Base-by-base conservation (phyloP, 1,284 basidiomycete genomes). In the Schizopora paradoxa region DNA sequence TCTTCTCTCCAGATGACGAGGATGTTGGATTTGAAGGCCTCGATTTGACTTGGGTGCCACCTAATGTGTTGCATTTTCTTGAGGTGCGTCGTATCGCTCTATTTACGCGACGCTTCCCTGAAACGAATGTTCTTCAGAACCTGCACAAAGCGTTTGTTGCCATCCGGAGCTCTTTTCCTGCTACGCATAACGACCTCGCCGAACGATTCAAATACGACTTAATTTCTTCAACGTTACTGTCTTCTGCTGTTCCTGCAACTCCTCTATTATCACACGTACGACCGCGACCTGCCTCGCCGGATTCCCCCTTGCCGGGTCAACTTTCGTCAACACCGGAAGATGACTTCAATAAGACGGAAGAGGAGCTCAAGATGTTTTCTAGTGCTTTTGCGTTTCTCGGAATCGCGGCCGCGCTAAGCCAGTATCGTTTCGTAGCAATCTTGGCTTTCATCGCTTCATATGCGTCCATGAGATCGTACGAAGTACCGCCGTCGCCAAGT, bases 171-270 rank as follows among this genome's bases (percentile, higher is more conserved):
- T 22, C 46, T 35, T 48, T 34, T 40, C 51, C 52, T n/a, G 49
- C 61, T 8, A 50, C 59, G 18, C 56, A 58, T 41, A 60, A 54
- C 39, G 57, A 61, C 32, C 85, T 88, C 54, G 75, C 79, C 11
- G 86, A 90, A 62, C 79, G 76, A 38, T 89, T 90, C 74, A 88
- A 88, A 62, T 89, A 89, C 70, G 77, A 77, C 49, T 75, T 90
- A n/a, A 88, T 90, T 48, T 87, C 86, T 3, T 89, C 86, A 1
- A 79, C 86, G 2, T 68, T 89, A 6, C 71, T 90, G 14, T 76
- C 82, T 2, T 60, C 72, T 5, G 67, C 66, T 48, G 68, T 69
- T 48, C 65, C 59, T 26, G 58, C 58, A 25, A 60, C 57, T 25
- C 60, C 58, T 8, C 63, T 60, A 45, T 58, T 50, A 49, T 56